Evolutionary conservation across 768 basidiomycete species (phyloP), one percentile per base, ranked within the genome.

Genomic region (Suillus plorans): DNA sequence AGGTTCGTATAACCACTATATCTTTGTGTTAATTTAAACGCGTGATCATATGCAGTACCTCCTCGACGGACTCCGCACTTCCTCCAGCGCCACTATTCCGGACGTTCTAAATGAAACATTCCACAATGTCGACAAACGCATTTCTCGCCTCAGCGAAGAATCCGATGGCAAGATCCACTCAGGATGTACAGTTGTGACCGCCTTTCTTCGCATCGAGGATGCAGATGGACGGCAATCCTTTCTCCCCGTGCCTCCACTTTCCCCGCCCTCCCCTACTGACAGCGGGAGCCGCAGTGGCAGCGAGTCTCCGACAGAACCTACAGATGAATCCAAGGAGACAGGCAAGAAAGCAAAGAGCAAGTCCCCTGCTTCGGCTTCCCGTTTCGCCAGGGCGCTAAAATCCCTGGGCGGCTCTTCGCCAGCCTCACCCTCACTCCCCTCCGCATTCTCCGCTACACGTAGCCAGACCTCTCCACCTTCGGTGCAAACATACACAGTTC

Each of bases 171-270:
- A 93, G 76, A 95, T 97, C 58, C 94, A 97, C 71, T 95, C 94
- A 8, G 97, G 97, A 1, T 99, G 97, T 73, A 99, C 97, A 5
- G 97, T 94, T 5, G 97, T 97, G 42, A 95, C 93, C 34, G 95
- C 95, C 2, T 97, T 99, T 78, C 84, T 99, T 61, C 91, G 97
- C 16, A 78, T 98, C 64, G 97, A 99, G 78, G 94, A 95, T 69
- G 81, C 79, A 2, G 80, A 89, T 18, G 92, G 92, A 41, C 80
- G 80, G 36, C 93, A 95, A 72, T 79, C 89, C 9, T 94, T 93
- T 73, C 70, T 89, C 56, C 72, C 74, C 7, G 70, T 80, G 18
- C 69, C 80, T 71, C 22, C 62, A 58, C 63, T 67, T n/a, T 59
- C 72, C 25, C 78, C 80, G 12, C 75, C 80, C n/a, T 47, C 70